phyloP scores from a whole-genome alignment of 768 basidiomycete species.

The Termitomyces sp. region DNA sequence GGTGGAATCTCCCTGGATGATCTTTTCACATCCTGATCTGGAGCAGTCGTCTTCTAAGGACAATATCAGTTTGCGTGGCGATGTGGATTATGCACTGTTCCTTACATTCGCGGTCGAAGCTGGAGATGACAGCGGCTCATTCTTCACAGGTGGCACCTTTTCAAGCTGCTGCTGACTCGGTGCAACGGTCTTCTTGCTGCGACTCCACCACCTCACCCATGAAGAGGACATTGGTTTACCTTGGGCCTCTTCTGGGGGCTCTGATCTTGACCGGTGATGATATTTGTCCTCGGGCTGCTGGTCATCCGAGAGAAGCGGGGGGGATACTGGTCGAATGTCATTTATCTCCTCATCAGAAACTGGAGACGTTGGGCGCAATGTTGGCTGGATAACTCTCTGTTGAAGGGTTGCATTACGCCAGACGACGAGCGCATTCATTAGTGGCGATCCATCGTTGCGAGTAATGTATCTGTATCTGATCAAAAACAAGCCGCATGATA shows the following conservation, averaged over 20 bases:
- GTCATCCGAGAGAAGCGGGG: slow-evolving; percentile 22
- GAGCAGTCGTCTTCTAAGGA: slow-evolving; percentile 1
- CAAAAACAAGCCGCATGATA: not conserved
- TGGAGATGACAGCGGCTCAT: slow-evolving; percentile 21
- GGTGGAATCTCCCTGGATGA: slow-evolving; percentile 19
- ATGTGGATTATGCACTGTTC: not conserved
- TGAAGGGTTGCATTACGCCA: slow-evolving; percentile 57
- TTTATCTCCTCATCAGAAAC: slow-evolving; percentile 30
- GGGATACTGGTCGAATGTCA: slow-evolving; percentile 16
- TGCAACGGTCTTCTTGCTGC: slow-evolving; percentile 42
- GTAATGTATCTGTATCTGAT: slow-evolving; percentile 62
- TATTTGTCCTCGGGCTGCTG: slow-evolving; percentile 20
- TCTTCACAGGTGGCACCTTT: not conserved
- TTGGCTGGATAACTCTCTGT: slow-evolving; percentile 21
- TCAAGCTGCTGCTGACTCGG: slow-evolving; percentile 8
- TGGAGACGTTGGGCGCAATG: slow-evolving; percentile 35
- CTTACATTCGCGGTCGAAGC: slow-evolving; percentile 23
- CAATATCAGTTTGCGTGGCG: not conserved
- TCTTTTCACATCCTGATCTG: slow-evolving; percentile 5
- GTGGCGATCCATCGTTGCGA: slow-evolving; percentile 67
- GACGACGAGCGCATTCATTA: slow-evolving; percentile 68
- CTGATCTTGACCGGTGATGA: slow-evolving; percentile 35
- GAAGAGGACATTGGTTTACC: slow-evolving; percentile 54
- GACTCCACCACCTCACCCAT: slow-evolving; percentile 87
- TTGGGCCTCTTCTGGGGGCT: slow-evolving; percentile 31